Evolutionary conservation across 441 rosid genomes (phyloP).

Genomic region (Macaranga tanarius): DNA sequence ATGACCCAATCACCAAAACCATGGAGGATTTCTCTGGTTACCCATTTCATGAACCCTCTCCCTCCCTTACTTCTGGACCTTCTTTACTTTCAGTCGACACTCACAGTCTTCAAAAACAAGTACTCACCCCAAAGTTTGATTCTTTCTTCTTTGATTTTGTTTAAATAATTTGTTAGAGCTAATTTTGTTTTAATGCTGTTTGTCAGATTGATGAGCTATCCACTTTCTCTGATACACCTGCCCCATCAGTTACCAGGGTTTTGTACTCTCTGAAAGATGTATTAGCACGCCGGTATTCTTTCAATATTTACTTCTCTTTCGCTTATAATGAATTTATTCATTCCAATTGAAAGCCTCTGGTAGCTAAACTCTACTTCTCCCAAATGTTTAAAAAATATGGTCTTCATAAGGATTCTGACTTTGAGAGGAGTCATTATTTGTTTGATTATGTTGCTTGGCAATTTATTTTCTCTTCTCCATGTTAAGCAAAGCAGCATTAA

Average conservation of each 20-base stretch:
- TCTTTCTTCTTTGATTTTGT: background rate
- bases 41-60: constrained; percentile 57
- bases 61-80: constrained; percentile 29
- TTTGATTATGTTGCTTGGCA: background rate
- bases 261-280: constrained; percentile 81
- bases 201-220: constrained; percentile 82
- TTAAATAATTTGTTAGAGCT: background rate
- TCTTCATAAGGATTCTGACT: background rate
- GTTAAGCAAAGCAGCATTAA: background rate
- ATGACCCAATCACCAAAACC: constrained; percentile 54
- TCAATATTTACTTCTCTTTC: too few species aligned
- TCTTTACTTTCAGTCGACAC: constrained; percentile 59
- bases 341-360: background rate
- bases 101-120: constrained; percentile 65
- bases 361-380: background rate
- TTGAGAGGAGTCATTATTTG: background rate
- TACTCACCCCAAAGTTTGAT: background rate
- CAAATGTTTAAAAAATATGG: background rate
- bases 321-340: too few species aligned
- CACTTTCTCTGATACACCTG: constrained; percentile 74
- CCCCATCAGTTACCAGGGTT: constrained; percentile 86
- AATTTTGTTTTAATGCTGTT: background rate
- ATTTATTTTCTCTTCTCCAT: background rate
- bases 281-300: constrained; percentile 64
- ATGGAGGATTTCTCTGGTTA: constrained; percentile 92